A percentile compares a stretch with the other conserved stretches of the same genome.
Conservation (phyloP, 768 basidiomycete species). For the Exidia glandulosa region DNA sequence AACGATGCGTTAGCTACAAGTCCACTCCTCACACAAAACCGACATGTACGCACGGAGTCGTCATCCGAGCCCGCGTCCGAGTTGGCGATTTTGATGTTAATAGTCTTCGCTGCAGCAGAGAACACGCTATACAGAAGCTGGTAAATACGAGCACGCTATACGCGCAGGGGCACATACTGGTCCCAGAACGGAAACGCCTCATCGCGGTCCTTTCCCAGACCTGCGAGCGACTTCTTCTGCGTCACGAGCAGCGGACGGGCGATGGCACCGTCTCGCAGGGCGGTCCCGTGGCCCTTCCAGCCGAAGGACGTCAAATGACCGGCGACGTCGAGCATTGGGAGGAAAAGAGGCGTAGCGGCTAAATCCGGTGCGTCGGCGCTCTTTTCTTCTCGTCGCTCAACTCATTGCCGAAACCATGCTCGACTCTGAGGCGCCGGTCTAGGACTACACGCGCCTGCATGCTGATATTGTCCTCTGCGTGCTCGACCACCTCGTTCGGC, state of each 20-base stretch:
- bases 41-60: not conserved
- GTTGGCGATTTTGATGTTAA: slow-evolving; percentile 53
- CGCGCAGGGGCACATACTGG: slow-evolving; percentile 50
- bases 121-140: slow-evolving; percentile 47
- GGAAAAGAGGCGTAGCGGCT: not conserved
- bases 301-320: slow-evolving; percentile 69
- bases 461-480: too few relatives aligned
- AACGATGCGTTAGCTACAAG: not conserved
- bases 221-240: slow-evolving; percentile 76
- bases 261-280: slow-evolving; percentile 75
- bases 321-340: slow-evolving; percentile 42
- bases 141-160: not conserved
- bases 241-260: slow-evolving; percentile 63
- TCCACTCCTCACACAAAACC: not conserved
- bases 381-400: too few relatives aligned
- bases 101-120: slow-evolving; percentile 69
- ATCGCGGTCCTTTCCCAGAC: slow-evolving; percentile 86
- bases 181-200: slow-evolving; percentile 98
- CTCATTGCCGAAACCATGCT: too few relatives aligned
- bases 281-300: slow-evolving; percentile 79
- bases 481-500: too few relatives aligned
- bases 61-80: slow-evolving; percentile 8
- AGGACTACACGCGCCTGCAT: too few relatives aligned
- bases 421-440: too few relatives aligned
- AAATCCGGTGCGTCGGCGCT: too few relatives aligned